Evolutionary conservation across 2,329 filamentous ascomycete genomes (phyloP).

Genomic region (Fusarium sulawesiense): DNA sequence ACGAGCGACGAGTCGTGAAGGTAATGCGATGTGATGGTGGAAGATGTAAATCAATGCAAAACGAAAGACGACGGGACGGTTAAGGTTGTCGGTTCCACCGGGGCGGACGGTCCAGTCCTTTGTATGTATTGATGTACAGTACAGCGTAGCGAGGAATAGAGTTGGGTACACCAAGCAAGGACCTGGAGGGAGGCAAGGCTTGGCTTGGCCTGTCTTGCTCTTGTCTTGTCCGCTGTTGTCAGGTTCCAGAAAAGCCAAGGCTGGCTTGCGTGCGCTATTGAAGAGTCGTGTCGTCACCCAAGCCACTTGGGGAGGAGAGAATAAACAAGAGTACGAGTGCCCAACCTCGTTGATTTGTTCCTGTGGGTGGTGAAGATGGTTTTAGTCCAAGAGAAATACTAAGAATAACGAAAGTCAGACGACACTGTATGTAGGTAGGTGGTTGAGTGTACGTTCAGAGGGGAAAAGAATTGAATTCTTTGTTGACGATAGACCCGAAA

Average conservation of each 20-base stretch:
- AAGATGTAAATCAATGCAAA: conserved; percentile 3
- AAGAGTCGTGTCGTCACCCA: conserved; percentile 41
- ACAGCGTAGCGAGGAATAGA: conserved; percentile 4
- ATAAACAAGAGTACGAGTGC: conserved; percentile 22
- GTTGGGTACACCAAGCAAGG: neutral
- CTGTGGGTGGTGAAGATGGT: neutral
- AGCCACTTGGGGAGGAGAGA: conserved; percentile 25
- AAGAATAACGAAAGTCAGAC: neutral
- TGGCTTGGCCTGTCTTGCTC: neutral
- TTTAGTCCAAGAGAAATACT: neutral
- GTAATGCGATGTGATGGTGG: neutral
- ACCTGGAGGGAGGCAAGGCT: conserved; percentile 17
- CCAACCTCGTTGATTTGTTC: conserved; percentile 22
- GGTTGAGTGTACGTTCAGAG: conserved; percentile 2
- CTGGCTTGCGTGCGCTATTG: conserved; percentile 41
- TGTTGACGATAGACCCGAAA: conserved; percentile 7
- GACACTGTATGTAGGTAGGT: neutral
- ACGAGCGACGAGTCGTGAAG: conserved; percentile 18
- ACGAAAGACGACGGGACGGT: conserved; percentile 17
- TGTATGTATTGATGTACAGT: conserved; percentile 6
- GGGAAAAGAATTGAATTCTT: conserved; percentile 3
- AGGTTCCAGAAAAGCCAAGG: conserved; percentile 31
- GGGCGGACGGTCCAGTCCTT: conserved; percentile 22
- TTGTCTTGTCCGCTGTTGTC: conserved; percentile 4
- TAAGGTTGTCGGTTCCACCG: conserved; percentile 30